Base-by-base conservation (phyloP, 768 basidiomycete species). In the Tubosaeta sp. region DNA sequence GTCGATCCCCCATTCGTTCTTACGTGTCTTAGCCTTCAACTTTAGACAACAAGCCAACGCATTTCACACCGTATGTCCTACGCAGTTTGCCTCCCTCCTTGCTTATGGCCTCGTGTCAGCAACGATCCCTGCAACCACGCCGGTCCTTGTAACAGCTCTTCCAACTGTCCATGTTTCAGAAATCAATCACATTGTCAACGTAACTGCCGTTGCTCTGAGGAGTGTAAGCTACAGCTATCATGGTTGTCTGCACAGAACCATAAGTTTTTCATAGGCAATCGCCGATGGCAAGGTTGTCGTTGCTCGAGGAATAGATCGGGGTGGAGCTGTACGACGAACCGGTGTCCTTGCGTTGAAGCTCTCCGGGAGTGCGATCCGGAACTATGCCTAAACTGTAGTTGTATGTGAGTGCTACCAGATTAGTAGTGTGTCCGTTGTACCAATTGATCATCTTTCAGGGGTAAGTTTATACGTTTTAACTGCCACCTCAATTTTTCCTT, bases 291-390 rank as follows among this genome's bases (percentile, higher is more conserved):
- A 49, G 86, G 86, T 3, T 88, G 86, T 57, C 61, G 59, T 9
- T 87, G 84, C 57, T 61, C 65, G 10, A 55, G 60, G 32, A 35
- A 21, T 7, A 64, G 53, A 36, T 56, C 60, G 3, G 52, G 48
- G 18, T 63, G 56, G 46, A 61, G 57, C 18, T 80, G 72, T 65
- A 63, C 61, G n/a, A 75, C 67, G 3, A 55, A 60, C 13, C 66
- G 66, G 4, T 89, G 87, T 56, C 73, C 76, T 9, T 90, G 87
- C 59, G 70, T 66, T 44, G 64, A 57, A 19, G 69, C 73, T 0
- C 59, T 69, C 9, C 72, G 81, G 31, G 87, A 89, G 62, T 90
- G 87, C 52, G 84, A 87, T 63, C 84, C 85, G 3, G 80, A 81
- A 31, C 51, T 86, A 9, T 90, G 87, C 53, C 6, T 58, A 11